These are phyloP conservation scores for Solanum pimpinellifolium DNA, from an alignment of 257 asterid species.

Conservation along the genomic window DNA sequence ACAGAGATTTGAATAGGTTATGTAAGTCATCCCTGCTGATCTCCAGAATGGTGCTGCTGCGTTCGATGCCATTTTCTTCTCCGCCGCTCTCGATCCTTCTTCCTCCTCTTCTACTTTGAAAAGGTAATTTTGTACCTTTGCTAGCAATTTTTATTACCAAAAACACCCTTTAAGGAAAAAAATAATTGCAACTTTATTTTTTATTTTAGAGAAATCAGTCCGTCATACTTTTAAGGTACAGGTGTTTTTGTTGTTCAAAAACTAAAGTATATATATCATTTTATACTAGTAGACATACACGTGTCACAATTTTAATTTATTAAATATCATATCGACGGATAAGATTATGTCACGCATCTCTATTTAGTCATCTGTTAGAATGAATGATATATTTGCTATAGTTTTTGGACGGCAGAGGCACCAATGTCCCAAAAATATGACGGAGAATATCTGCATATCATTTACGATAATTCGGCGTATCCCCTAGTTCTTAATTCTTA, in stretches of 20 bases:
- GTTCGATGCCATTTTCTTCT: conserved; percentile 41
- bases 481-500: too few relatives aligned
- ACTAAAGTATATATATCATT: too few relatives aligned
- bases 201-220: too few relatives aligned
- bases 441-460: accelerated
- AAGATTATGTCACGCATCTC: too few relatives aligned
- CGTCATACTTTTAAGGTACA: accelerated
- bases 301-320: too few relatives aligned
- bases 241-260: too few relatives aligned
- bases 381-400: too few relatives aligned
- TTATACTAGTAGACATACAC: too few relatives aligned
- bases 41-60: conserved; percentile 44
- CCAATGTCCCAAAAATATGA: too few relatives aligned
- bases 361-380: too few relatives aligned
- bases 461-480: too few relatives aligned
- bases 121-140: not conserved
- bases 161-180: not conserved
- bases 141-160: not conserved
- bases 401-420: accelerated
- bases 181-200: not conserved
- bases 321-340: too few relatives aligned
- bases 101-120: not conserved
- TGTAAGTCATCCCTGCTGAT: conserved; percentile 86
- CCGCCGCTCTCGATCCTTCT: not conserved
- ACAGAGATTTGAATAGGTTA: conserved; percentile 71